These are phyloP conservation scores for Pneumocystis murina DNA, from an alignment of 1,139 yeast species.

Conservation along the genomic window DNA sequence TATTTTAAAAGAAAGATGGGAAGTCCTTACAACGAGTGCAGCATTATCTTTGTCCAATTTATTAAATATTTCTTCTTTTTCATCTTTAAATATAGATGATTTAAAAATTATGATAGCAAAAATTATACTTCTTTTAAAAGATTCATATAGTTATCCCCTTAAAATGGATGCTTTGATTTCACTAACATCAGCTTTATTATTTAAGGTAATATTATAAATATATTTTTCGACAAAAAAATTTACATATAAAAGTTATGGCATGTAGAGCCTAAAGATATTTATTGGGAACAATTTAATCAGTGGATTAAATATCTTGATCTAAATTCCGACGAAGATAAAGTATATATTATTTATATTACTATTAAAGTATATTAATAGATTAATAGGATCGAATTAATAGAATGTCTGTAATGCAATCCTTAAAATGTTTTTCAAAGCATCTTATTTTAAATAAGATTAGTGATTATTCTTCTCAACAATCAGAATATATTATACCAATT, in stretches of 20 bases:
- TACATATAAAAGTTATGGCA: background rate
- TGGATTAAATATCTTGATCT: background rate
- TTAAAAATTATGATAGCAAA: background rate
- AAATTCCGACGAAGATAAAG: background rate
- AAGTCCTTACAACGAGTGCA: background rate
- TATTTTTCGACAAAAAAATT: background rate
- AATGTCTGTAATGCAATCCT: constrained; percentile 10
- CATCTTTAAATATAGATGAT: background rate
- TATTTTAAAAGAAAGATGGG: background rate
- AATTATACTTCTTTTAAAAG: background rate
- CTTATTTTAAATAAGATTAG: background rate
- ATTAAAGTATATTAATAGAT: constrained; percentile 5
- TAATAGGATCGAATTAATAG: constrained; percentile 14
- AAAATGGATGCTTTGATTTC: background rate
- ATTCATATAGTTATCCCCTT: background rate
- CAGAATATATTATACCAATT: constrained; percentile 8
- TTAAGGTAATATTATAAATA: background rate
- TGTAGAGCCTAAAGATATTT: background rate
- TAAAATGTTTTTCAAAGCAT: constrained; percentile 4
- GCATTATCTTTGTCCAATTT: background rate
- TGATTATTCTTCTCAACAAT: background rate
- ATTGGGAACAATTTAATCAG: background rate
- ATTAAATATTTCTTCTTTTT: background rate
- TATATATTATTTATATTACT: background rate
- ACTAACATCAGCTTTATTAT: background rate